Percentiles rank a stretch among this genome's conserved stretches.
Evolutionary conservation across 352 stramenopile genomes (phyloP).

Genomic region (Pythium aphanidermatum): DNA sequence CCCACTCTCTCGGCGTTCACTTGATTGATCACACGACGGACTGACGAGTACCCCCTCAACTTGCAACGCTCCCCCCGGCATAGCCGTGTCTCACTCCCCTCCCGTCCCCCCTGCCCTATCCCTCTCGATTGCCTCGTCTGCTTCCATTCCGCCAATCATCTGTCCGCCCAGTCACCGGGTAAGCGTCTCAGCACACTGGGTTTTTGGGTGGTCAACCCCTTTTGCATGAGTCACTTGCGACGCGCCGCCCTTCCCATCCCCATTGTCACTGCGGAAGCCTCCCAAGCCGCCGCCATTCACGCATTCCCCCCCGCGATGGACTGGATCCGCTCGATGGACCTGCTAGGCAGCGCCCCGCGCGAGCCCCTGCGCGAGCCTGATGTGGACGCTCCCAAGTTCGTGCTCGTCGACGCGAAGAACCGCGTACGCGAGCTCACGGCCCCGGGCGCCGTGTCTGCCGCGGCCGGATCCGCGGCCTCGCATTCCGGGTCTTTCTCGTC

Average conservation of each 20-base stretch:
- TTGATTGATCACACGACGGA: slow-evolving; percentile 15
- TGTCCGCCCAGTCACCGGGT: neutral
- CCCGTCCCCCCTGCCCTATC: slow-evolving; percentile 5
- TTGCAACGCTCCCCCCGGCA: slow-evolving; percentile 7
- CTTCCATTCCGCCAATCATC: slow-evolving; percentile 11
- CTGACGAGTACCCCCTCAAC: slow-evolving; percentile 3
- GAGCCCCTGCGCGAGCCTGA: slow-evolving; percentile 14
- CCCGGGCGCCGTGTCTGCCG: neutral
- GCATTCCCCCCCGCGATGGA: slow-evolving; percentile 6
- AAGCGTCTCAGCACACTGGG: slow-evolving; percentile 17
- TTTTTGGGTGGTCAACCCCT: slow-evolving; percentile 16
- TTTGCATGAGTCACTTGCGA: slow-evolving; percentile 15
- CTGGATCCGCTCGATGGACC: slow-evolving; percentile 14
- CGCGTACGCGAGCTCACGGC: slow-evolving; percentile 59
- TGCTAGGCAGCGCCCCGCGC: neutral
- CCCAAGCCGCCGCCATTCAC: neutral
- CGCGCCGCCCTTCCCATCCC: slow-evolving; percentile 3
- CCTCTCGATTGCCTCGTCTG: slow-evolving; percentile 15
- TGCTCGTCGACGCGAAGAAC: slow-evolving; percentile 67
- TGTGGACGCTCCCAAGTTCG: slow-evolving; percentile 43
- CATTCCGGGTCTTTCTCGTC: neutral
- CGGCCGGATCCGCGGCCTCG: neutral
- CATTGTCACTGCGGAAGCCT: neutral
- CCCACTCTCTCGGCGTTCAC: slow-evolving; percentile 12
- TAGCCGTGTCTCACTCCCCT: slow-evolving; percentile 18